Percentiles rank a stretch among this genome's conserved stretches.
These are phyloP conservation scores for Trapa incisa DNA, from an alignment of 345 rosid species.

Conservation along the genomic window DNA sequence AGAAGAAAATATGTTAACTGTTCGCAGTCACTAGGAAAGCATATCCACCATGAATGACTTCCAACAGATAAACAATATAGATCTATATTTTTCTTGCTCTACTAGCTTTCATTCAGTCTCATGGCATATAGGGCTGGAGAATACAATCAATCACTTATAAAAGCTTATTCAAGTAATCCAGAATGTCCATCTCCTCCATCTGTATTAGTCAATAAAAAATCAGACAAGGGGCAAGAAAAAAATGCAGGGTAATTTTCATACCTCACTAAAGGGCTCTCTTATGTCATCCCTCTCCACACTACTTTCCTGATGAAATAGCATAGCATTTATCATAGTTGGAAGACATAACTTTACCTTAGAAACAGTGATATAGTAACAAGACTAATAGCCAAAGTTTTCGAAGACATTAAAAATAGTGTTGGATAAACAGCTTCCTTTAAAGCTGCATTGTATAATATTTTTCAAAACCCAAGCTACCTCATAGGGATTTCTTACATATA, in stretches of 20 bases:
- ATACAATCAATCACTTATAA: background rate
- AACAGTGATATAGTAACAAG: background rate
- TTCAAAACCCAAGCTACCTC: background rate
- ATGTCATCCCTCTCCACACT: constrained; percentile 79
- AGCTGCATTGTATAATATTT: background rate
- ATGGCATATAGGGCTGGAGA: background rate
- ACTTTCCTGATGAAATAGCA: constrained; percentile 57
- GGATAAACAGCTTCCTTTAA: background rate
- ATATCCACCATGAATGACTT: too few relatives aligned
- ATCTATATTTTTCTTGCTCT: too few relatives aligned
- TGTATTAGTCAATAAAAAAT: constrained; percentile 4
- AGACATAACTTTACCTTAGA: background rate
- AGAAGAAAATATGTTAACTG: background rate
- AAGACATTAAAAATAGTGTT: background rate
- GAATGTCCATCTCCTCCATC: background rate
- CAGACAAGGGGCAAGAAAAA: constrained; percentile 2
- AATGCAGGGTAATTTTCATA: constrained; percentile 12
- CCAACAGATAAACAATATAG: too few relatives aligned
- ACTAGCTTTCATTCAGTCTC: background rate
- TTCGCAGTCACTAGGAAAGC: background rate
- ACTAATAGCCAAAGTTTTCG: too few relatives aligned
- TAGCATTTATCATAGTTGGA: background rate
- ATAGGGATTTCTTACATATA: constrained; percentile 3
- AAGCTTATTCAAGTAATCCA: background rate
- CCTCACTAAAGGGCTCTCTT: constrained; percentile 89